Percentiles rank a stretch among this genome's conserved stretches.
These are phyloP conservation scores for Pythium rhizo-oryzae DNA, from an alignment of 352 stramenopile species.

Conservation along the genomic window DNA sequence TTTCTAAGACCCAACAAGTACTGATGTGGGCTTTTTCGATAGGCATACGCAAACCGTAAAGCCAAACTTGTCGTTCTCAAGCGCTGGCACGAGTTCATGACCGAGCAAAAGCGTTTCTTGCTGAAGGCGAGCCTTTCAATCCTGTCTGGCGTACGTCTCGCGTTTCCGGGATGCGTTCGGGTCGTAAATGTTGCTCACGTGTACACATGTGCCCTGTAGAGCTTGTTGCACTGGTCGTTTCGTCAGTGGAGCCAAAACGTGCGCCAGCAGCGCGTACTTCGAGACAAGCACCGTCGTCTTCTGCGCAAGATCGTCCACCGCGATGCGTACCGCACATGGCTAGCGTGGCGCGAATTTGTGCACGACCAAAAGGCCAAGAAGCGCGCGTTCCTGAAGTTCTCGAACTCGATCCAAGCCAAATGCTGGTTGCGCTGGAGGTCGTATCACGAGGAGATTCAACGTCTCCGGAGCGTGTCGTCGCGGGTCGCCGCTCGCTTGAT, in stretches of 20 bases:
- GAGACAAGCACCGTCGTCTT: conserved; percentile 53
- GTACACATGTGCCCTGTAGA: conserved; percentile 34
- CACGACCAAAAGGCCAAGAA: conserved; percentile 53
- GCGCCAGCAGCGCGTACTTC: conserved; percentile 36
- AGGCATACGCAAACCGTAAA: conserved; percentile 49
- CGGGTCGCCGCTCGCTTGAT: conserved; percentile 47
- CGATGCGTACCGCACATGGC: conserved; percentile 56
- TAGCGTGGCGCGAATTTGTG: conserved; percentile 63
- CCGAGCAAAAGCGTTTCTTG: conserved; percentile 66
- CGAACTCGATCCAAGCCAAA: conserved; percentile 57
- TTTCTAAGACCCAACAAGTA: background rate
- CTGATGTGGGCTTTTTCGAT: background rate
- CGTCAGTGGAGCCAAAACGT: conserved; percentile 62
- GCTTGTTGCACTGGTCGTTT: conserved; percentile 66
- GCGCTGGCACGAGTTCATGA: conserved; percentile 56
- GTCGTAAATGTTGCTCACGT: background rate
- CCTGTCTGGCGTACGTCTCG: conserved; percentile 53
- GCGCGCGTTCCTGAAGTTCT: conserved; percentile 62
- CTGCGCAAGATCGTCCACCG: conserved; percentile 57
- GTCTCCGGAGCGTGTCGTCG: conserved; percentile 43
- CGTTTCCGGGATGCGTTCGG: background rate
- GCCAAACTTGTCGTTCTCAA: conserved; percentile 50
- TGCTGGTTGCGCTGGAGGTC: conserved; percentile 67
- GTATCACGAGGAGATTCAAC: conserved; percentile 42
- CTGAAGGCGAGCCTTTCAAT: conserved; percentile 73